These are phyloP conservation scores for Gastrolobium bilobum DNA, from an alignment of 306 rosid species.

Conservation along the genomic window DNA sequence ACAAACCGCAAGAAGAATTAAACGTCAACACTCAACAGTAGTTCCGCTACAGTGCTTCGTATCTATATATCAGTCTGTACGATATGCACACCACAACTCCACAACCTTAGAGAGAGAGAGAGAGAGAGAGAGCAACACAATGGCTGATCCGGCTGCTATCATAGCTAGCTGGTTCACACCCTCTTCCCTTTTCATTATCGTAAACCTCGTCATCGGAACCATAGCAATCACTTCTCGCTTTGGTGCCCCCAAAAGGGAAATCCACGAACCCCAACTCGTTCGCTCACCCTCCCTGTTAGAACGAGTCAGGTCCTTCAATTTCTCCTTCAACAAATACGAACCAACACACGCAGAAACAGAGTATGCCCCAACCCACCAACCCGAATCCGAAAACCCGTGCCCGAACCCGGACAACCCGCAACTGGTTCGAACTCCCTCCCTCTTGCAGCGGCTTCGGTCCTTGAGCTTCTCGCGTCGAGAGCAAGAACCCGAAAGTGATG, in stretches of 20 bases:
- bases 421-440: conserved; percentile 56
- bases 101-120: too few relatives aligned
- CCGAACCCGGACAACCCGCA: background rate
- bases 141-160: conserved; percentile 49
- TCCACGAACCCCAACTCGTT: conserved; percentile 34
- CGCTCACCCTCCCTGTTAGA: conserved; percentile 62
- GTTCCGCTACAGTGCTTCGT: background rate
- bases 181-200: conserved; percentile 68
- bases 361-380: background rate
- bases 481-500: too few relatives aligned
- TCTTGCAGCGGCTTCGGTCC: conserved; percentile 62
- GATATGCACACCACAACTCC: too few relatives aligned
- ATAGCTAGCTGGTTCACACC: conserved; percentile 69
- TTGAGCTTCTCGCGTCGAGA: conserved; percentile 43
- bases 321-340: conserved; percentile 42
- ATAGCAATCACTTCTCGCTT: conserved; percentile 62
- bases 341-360: conserved; percentile 22
- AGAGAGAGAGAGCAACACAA: background rate
- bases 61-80: background rate
- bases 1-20: background rate
- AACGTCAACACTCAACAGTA: conserved; percentile 28
- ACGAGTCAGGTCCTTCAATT: conserved; percentile 62
- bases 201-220: conserved; percentile 78
- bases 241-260: conserved; percentile 31
- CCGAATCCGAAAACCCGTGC: background rate